These are phyloP conservation scores for Scolecobasidium constrictum DNA, from an alignment of 2,329 filamentous ascomycete genomes.

Conservation along the genomic window DNA sequence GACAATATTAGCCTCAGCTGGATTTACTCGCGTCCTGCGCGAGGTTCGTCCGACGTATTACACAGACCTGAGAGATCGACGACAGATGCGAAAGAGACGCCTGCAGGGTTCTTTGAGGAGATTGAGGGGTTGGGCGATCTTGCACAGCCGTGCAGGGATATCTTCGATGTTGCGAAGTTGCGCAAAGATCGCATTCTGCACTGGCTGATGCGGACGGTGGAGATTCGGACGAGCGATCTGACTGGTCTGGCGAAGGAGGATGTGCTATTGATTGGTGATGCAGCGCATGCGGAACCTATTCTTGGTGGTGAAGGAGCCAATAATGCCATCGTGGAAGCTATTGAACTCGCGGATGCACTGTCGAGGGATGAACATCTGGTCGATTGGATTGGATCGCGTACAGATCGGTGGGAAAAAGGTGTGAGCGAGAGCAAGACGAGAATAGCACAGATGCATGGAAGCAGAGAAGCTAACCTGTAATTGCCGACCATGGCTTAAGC, in stretches of 20 bases:
- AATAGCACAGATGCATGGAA: not conserved
- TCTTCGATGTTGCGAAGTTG: constrained; percentile 23
- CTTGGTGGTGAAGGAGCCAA: constrained; percentile 30
- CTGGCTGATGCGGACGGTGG: constrained; percentile 29
- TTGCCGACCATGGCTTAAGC: too few species aligned
- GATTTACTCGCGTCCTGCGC: constrained; percentile 27
- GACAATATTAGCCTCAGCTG: constrained; percentile 27
- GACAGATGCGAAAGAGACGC: constrained; percentile 22
- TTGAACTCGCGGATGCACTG: constrained; percentile 20
- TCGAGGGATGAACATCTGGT: not conserved
- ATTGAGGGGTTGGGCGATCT: constrained; percentile 18
- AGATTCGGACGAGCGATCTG: constrained; percentile 15
- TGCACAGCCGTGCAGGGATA: constrained; percentile 18
- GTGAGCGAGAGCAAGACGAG: not conserved
- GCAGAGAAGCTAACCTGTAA: too few species aligned
- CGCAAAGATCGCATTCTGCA: constrained; percentile 22
- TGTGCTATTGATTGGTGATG: constrained; percentile 27
- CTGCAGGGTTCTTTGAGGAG: constrained; percentile 25
- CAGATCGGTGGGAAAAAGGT: not conserved
- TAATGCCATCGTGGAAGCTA: constrained; percentile 25
- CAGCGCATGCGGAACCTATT: constrained; percentile 29
- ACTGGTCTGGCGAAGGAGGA: constrained; percentile 16
- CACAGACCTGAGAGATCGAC: constrained; percentile 23
- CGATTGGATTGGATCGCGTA: not conserved
- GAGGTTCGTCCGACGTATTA: constrained; percentile 18